Conservation (phyloP, 1,284 basidiomycete species). For the Leccinum subspadiceum region DNA sequence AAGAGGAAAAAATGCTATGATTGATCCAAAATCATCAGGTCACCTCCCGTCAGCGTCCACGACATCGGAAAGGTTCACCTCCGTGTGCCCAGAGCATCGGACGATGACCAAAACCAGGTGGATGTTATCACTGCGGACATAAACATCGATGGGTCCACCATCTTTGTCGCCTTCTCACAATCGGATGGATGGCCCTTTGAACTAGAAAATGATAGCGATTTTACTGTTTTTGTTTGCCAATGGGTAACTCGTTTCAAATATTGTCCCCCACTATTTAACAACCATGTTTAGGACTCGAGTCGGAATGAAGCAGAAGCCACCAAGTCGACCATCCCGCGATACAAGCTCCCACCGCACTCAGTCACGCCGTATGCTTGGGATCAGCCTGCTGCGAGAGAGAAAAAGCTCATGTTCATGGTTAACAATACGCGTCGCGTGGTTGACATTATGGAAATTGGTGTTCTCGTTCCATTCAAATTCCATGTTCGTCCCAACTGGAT, state of each 20-base stretch:
- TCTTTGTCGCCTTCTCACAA: slow-evolving; percentile 78
- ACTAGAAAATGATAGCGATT: slow-evolving; percentile 88
- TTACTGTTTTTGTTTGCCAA: slow-evolving; percentile 74
- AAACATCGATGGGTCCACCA: slow-evolving; percentile 83
- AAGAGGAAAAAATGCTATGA: neutral
- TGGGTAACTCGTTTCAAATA: slow-evolving; percentile 46
- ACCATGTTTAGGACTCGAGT: slow-evolving; percentile 46
- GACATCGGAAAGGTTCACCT: slow-evolving; percentile 89
- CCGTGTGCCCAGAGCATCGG: slow-evolving; percentile 51
- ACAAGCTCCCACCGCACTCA: slow-evolving; percentile 60
- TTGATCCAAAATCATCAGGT: slow-evolving; percentile 53
- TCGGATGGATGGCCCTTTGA: slow-evolving; percentile 88
- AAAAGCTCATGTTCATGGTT: slow-evolving; percentile 72
- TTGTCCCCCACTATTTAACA: neutral
- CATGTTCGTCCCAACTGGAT: slow-evolving; percentile 45
- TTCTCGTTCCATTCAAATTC: slow-evolving; percentile 89
- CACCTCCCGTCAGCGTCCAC: slow-evolving; percentile 88
- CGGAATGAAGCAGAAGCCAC: slow-evolving; percentile 41
- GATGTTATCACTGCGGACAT: slow-evolving; percentile 83
- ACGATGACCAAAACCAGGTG: slow-evolving; percentile 35
- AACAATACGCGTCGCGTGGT: slow-evolving; percentile 71
- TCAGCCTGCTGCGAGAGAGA: slow-evolving; percentile 81
- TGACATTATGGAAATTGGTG: slow-evolving; percentile 97
- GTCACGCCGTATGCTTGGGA: slow-evolving; percentile 90
- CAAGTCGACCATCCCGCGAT: slow-evolving; percentile 36